Base-by-base conservation (phyloP, 139 green algal species). In the Coccomyxa sp. region DNA sequence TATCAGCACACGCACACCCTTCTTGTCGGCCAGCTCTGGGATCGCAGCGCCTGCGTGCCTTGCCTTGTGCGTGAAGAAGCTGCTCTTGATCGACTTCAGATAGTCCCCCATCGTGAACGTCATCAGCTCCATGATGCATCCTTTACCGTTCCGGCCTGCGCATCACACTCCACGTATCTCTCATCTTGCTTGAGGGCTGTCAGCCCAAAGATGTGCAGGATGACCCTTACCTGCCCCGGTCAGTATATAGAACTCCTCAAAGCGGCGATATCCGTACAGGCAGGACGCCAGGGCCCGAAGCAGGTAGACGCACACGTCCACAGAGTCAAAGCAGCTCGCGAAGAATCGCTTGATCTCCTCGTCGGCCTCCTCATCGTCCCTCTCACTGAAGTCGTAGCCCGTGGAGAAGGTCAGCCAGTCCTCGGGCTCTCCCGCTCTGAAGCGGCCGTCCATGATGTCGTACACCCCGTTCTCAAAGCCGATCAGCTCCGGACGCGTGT, bases 381-480 rank as follows among this genome's bases (percentile, higher is more conserved):
- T 33, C 36, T 44, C 14, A 7, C 38, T 70, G 24, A 2, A 6
- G 14, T 34, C 37, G 74, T 71, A 78, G 3, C 81, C 76, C 8
- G 70, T 80, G 16, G 55, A 70, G 76, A 78, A 82, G 6, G 44
- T 55, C 37, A 85, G 33, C 38, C 38, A 74, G 72, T 85, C 81
- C 1, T 81, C 76, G 3, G 81, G 81, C 34, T 24, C 1, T 9
- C 81, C 81, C 0, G 80, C 75, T 3, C 81, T 50, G 81, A 85
- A 85, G 38, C 68, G 40, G 8, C 14, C 0, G 24, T 35, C 22
- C 27, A 73, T 55, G 3, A 85, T 70, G 71, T 85, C 81, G 72
- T 75, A 79, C 7, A 85, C 81, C 22, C 81, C 81, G 70, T 85
- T 85, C 27, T 78, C 70, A 58, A 84, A 84, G 6, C 75, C 75